Base-by-base conservation (phyloP, 2,329 filamentous ascomycete species). In the Calycina herbarum region DNA sequence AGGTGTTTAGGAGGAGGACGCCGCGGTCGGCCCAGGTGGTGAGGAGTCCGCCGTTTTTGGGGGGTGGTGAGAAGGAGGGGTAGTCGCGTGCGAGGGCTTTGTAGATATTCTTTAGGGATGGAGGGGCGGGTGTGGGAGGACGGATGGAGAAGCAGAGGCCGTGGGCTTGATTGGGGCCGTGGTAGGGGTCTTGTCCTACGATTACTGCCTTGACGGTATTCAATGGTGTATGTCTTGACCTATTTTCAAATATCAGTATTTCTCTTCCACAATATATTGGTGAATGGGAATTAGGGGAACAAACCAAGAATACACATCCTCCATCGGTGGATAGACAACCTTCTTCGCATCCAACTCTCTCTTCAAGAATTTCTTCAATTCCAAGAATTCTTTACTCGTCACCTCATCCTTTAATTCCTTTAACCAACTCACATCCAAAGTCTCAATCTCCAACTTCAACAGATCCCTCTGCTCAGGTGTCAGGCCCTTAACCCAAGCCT, bases 271-370 rank as follows among this genome's bases (percentile, higher is more conserved):
- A 61, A 31, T 65, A 33, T 58, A 73, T 29, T 63, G 29, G 7
- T 11, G 51, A 6, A 11, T n/a, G 38, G 40, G 11, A n/a, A 29
- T 13, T 48, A 40, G 7, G 29, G 48, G 57, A 20, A 70, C 83
- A 64, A 82, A 97, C 95, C 95, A 99, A 70, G 92, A 95, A 79
- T 99, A 99, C 13, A 99, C 88, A 73, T 99, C 94, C 70, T 93
- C 85, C 72, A 87, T 83, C 0, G 94, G 94, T 3, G 95, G 95
- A 73, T 96, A 99, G 71, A 96, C 86, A 74, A 90, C 94, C 79
- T 88, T 89, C 1, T 89, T 89, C 0, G 84, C 82, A 17, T 85
- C 84, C 62, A 89, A 85, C 80, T 99, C 95, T 63, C 85, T 85
- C 74, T 91, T 88, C 63, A 99, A 80, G 77, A 97, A 99, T 61